Evolutionary conservation across 345 rosid genomes (phyloP), one percentile per base, ranked within the genome.

Genomic region (Sisymbrium irio): DNA sequence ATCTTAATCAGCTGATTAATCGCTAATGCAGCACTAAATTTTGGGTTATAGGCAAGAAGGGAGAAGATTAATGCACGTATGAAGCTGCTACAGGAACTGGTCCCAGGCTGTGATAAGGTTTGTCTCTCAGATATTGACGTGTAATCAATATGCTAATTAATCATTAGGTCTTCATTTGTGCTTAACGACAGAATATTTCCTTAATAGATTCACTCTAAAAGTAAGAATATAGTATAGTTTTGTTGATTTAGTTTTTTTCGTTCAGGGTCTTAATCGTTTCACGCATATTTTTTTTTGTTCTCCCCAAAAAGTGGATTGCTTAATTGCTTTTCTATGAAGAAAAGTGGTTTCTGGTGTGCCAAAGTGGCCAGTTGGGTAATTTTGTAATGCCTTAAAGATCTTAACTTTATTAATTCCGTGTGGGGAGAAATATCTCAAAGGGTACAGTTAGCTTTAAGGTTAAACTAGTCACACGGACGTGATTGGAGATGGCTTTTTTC

Each of bases 71-170:
- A 88, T 61, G 85, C 86, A 58, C 79, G 90, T 73, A 88, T 88
- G 93, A 88, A 88, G 87, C 77, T 88, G 9, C 81, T 88, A 54
- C 93, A 88, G 13, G 93, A 88, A 65, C 87, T 88, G 90, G 93
- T 88, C 84, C 93, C 93, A 47, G 93, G 93, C 28, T 88, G 93
- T 82, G 86, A 79, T 74, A 86, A 96, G 99, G 99, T 90, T 63
- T 45, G 82, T 75, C 71, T 65, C 27, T 51, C 4, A 14, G 74
- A 62, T 33, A 30, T 44, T 11, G 19, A 64, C 25, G 35, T 82
- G 57, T 66, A 39, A 72, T 77, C 49, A 79, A 45, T 70, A 54
- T 58, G 54, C 75, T 76, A 82, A 79, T 87, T 78, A 77, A 82
- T 79, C 82, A 83, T 79, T 82, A 70, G 72, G 63, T 82, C 65